Evolutionary conservation across 73 alveolate genomes (phyloP).

Genomic region (Blepharisma stoltei): DNA sequence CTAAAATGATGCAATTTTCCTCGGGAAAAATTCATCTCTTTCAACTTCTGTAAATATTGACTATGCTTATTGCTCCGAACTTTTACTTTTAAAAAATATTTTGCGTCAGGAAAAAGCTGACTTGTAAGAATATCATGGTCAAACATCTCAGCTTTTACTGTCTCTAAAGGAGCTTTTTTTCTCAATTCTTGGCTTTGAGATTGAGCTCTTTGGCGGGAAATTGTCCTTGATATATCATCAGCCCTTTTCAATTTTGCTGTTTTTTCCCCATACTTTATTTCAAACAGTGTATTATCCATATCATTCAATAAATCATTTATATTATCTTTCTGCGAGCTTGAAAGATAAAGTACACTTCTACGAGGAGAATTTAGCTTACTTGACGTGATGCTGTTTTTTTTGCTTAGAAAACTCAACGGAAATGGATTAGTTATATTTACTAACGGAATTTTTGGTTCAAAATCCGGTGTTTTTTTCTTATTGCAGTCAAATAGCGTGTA

Average conservation of each 20-base stretch:
- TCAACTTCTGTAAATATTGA: too few species aligned
- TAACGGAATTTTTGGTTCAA: neutral
- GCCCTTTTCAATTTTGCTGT: neutral
- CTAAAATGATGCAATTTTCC: too few species aligned
- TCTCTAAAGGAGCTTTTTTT: neutral
- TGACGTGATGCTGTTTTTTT: too few species aligned
- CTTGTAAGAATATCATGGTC: neutral
- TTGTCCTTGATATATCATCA: neutral
- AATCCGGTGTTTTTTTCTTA: neutral
- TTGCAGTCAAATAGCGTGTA: neutral
- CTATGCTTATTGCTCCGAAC: too few species aligned
- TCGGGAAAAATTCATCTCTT: too few species aligned
- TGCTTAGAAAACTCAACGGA: too few species aligned
- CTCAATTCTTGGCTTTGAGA: neutral
- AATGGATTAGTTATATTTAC: neutral
- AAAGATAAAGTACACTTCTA: too few species aligned
- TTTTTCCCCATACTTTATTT: neutral
- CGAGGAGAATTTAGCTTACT: too few species aligned
- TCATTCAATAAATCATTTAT: slow-evolving; percentile 10
- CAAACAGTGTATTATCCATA: neutral
- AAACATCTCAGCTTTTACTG: neutral
- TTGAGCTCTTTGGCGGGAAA: neutral
- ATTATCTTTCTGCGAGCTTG: neutral
- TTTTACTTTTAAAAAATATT: neutral
- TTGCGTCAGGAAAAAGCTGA: slow-evolving; percentile 7